Evolutionary conservation across 371 early-diverging fungal genomes (phyloP), one percentile per base, ranked within the genome.

Genomic region (Thermomucor indicae-seudaticae): DNA sequence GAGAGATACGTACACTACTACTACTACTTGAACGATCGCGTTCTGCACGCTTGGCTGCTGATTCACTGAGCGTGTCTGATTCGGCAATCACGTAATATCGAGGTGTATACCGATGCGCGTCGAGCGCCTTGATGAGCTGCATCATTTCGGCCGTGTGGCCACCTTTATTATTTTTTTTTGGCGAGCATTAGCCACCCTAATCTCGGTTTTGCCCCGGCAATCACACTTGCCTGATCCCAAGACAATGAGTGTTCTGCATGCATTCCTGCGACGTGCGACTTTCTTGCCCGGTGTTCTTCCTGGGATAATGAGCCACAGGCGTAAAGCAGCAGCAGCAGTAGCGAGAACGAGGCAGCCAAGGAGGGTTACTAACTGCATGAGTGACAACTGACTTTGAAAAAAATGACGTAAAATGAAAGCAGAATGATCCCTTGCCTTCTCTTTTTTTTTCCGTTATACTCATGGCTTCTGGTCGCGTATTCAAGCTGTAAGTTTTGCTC

Each of bases 71-170:
- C 1, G 29, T 17, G 61, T 91, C 91, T 2, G 68, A 74, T 27
- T 70, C 58, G 0, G 90, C 80, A 2, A 86, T 53, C 2, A 88
- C 47, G 59, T 90, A 91, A 17, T 59, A 47, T 11, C 91, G 75
- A 8, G 84, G 87, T 1, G 44, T 28, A 49, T 87, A 90, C 23
- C 58, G 55, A 2, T 19, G 20, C 29, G 64, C 29, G 23, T 81
- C 71, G 1, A 91, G 42, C 0, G 64, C 63, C 7, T 69, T 47
- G 0, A 85, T 24, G n/a, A 91, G 63, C 28, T 77, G 78, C 10
- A 89, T 51, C 90, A 93, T 90, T 58, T 93, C 93, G 3, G 79
- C 76, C 1, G 90, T 89, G 49, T 90, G 90, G 16, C 90, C 90
- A 24, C 85, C 84, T 79, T 43, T 7, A 16, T n/a, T n/a, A n/a